Evolutionary conservation across 768 basidiomycete species (phyloP), one percentile per base, ranked within the genome.

Genomic region (Favolaschia claudopus): DNA sequence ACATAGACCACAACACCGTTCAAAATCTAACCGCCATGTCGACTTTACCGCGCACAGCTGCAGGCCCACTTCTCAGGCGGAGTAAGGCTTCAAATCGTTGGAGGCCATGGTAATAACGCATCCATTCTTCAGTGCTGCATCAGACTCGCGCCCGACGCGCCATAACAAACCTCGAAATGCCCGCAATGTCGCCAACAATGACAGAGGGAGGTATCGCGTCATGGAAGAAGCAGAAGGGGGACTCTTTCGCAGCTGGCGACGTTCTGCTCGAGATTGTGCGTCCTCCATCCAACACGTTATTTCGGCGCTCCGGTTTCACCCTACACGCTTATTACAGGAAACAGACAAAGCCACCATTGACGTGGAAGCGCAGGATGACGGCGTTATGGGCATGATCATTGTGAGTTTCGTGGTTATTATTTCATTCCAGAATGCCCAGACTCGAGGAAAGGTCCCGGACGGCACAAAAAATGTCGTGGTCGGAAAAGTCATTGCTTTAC

Each of bases 331-430:
- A 25, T 52, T 52, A 55, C 74, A 95, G 93, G 93, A 95, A 82
- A 95, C 93, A 38, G 93, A 95, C 82, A 94, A 94, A 75, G 92
- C 96, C 15, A 96, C 95, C 2, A 97, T 99, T 69, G 97, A 99
- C 72, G 96, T 99, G 7, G 97, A 99, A 76, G 95, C 97, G 14
- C 96, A 96, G 75, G 96, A 98, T 28, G 96, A 99, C 68, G 97
- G 97, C 63, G 75, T 99, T 15, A 76, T 99, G 70, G 96, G 91
- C 53, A 98, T 93, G 80, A 96, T 99, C 63, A 66, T 99, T 68
- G 95, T 95, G 69, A 50, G 90, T 77, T 29, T 24, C 13, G 14
- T 7, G 13, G 36, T 29, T 56, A 20, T 15, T 13, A 22, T 14
- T 7, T 13, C 28, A 17, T 46, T 19, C 5, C 25, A 37, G 51